Evolutionary conservation across 2,329 filamentous ascomycete species (phyloP).

Genomic region (Stagonosporopsis rhizophila): DNA sequence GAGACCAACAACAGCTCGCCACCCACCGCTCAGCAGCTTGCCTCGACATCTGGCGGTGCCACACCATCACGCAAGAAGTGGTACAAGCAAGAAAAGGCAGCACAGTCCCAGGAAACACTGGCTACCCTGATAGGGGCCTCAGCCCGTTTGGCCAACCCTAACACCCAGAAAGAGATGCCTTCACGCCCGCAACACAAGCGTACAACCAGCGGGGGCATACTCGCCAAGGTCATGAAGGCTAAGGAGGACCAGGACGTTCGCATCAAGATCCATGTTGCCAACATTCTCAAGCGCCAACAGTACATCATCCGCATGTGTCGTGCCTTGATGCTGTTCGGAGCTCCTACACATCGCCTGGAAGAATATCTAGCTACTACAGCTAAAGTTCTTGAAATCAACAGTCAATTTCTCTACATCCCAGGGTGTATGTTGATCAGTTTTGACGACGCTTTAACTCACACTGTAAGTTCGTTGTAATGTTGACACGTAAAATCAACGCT

Average conservation of each 20-base stretch:
- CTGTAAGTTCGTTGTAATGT: background rate
- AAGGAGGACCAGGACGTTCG: constrained; percentile 59
- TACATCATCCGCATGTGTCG: constrained; percentile 87
- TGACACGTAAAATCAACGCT: constrained; percentile 49
- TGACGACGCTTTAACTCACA: constrained; percentile 70
- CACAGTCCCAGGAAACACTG: constrained; percentile 39
- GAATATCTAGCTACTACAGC: constrained; percentile 89
- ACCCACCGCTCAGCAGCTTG: constrained; percentile 12
- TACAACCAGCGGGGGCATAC: constrained; percentile 31
- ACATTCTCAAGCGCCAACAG: constrained; percentile 77
- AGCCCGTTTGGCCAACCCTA: constrained; percentile 38
- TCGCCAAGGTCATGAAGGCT: constrained; percentile 37
- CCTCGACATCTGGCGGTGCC: constrained; percentile 30
- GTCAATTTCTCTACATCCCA: constrained; percentile 87
- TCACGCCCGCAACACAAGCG: constrained; percentile 32
- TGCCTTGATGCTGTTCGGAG: constrained; percentile 86
- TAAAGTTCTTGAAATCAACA: constrained; percentile 82
- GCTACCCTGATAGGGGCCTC: constrained; percentile 41
- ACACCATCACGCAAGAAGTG: constrained; percentile 41
- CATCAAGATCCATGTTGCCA: constrained; percentile 67
- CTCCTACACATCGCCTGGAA: constrained; percentile 88
- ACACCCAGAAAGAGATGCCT: constrained; percentile 26
- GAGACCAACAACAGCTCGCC: constrained; percentile 29
- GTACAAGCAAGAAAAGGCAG: constrained; percentile 39
- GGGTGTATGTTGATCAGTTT: constrained; percentile 95